Percentiles rank a stretch among this genome's conserved stretches.
phyloP scores from a whole-genome alignment of 2,329 filamentous ascomycete species.

The Fusarium coffeatum region DNA sequence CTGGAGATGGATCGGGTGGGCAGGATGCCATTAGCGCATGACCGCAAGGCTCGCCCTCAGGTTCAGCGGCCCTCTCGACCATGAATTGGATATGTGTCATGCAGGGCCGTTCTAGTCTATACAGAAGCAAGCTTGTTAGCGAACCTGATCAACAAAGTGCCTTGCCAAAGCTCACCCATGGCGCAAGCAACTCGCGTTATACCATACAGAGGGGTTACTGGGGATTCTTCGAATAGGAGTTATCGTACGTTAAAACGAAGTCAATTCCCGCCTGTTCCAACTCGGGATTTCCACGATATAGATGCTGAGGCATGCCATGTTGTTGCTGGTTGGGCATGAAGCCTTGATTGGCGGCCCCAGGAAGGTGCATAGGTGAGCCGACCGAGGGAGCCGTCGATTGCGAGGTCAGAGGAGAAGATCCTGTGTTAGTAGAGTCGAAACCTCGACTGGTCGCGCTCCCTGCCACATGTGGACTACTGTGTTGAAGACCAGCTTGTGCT shows the following conservation, averaged over 20 bases:
- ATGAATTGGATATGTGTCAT: conserved; percentile 90
- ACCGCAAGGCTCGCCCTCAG: conserved; percentile 78
- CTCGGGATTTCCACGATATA: conserved; percentile 64
- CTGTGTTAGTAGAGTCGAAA: conserved; percentile 57
- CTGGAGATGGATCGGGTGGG: conserved; percentile 73
- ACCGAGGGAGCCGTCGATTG: conserved; percentile 57
- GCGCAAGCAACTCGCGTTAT: conserved; percentile 34
- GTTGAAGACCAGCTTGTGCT: conserved; percentile 63
- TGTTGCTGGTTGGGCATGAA: conserved; percentile 50
- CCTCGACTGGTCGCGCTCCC: conserved; percentile 67
- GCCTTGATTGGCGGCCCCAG: conserved; percentile 34
- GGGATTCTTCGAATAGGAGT: conserved; percentile 69
- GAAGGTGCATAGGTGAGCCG: conserved; percentile 48
- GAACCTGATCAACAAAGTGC: conserved; percentile 42
- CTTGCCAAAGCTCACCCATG: conserved; percentile 39
- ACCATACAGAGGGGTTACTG: conserved; percentile 71
- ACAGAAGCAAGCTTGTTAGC: conserved; percentile 59
- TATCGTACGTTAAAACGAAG: conserved; percentile 89
- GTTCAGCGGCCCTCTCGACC: conserved; percentile 68
- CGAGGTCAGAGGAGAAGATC: conserved; percentile 61
- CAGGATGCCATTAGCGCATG: conserved; percentile 95
- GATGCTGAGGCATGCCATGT: conserved; percentile 39
- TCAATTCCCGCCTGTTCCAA: conserved; percentile 88
- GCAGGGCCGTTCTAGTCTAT: conserved; percentile 90
- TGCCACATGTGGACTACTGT: conserved; percentile 50